These are phyloP conservation scores for Grammothele lineata DNA, from an alignment of 768 basidiomycete genomes.

Conservation along the genomic window DNA sequence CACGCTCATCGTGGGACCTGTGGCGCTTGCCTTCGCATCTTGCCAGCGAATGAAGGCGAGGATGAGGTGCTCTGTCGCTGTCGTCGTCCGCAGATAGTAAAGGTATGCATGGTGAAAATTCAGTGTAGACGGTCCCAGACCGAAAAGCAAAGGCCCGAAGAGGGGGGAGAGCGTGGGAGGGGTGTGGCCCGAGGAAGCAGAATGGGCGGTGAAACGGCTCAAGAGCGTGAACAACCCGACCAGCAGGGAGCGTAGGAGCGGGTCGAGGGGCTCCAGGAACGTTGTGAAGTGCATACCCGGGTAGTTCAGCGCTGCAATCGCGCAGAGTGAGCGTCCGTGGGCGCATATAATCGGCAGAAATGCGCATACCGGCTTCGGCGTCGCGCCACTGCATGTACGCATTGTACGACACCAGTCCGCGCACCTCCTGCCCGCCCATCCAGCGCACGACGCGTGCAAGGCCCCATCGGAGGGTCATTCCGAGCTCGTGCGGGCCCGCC, in stretches of 20 bases:
- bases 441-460: constrained; percentile 75
- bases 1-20: constrained; percentile 50
- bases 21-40: constrained; percentile 47
- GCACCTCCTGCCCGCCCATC: constrained; percentile 63
- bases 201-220: constrained; percentile 78
- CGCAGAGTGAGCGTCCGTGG: too few relatives aligned
- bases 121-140: constrained; percentile 53
- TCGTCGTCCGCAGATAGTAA: constrained; percentile 74
- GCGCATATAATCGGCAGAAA: too few relatives aligned
- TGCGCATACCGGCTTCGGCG: constrained; percentile 69
- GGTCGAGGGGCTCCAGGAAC: constrained; percentile 53
- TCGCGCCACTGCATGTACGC: constrained; percentile 78
- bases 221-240: constrained; percentile 76
- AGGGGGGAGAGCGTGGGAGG: constrained; percentile 86
- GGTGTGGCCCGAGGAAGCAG: constrained; percentile 81
- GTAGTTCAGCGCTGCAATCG: constrained; percentile 55
- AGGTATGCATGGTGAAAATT: constrained; percentile 56
- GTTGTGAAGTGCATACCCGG: constrained; percentile 69
- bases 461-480: constrained; percentile 92
- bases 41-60: constrained; percentile 86
- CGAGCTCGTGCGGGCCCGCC: constrained; percentile 83
- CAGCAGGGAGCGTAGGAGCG: constrained; percentile 55
- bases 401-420: constrained; percentile 85
- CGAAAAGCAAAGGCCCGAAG: constrained; percentile 88
- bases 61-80: constrained; percentile 91